Evolutionary conservation across 139 green algal species (phyloP), one percentile per base, ranked within the genome.

Genomic region (Diplosphaera chodatii): DNA sequence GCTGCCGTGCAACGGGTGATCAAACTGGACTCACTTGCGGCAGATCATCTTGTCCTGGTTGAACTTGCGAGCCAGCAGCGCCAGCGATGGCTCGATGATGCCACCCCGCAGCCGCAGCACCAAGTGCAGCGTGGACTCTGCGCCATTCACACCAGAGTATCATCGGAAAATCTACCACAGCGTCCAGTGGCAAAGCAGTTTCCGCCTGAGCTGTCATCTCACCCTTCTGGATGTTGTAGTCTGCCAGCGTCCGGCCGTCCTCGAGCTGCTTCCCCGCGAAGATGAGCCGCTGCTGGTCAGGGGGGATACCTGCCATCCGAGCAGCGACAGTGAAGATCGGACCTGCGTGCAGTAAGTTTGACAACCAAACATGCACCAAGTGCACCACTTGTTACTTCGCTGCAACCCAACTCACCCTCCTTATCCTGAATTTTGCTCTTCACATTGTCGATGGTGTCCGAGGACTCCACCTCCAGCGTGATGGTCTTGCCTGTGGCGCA

Each of bases 1-100:
- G n/a, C n/a, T n/a, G n/a, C n/a, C n/a, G n/a, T n/a, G n/a, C n/a
- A n/a, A n/a, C n/a, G n/a, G n/a, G n/a, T n/a, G n/a, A n/a, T n/a
- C n/a, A n/a, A n/a, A n/a, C n/a, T n/a, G n/a, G n/a, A 77, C 90
- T 82, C 72, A 98, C 94, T 98, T 99, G 87, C 95, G 91, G 92
- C 95, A 99, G 79, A 99, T 96, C 81, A 94, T 91, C 88, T 99
- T 99, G 82, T 99, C 95, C 78, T 92, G 84, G 90, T 99, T 99
- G 90, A 94, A 98, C 91, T 99, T 99, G 74, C 90, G 85, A 16
- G 96, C 96, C 56, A 99, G 90, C 71, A 92, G 93, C 81, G 95
- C 87, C 71, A 99, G 92, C 30, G 92, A 98, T 20, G 96, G 96
- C 91, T 99, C 96, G 71, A 99, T 99, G 88, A 99, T 99, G 74